Base-by-base conservation (phyloP, 2,329 filamentous ascomycete species). In the Pseudocercospora cruenta region DNA sequence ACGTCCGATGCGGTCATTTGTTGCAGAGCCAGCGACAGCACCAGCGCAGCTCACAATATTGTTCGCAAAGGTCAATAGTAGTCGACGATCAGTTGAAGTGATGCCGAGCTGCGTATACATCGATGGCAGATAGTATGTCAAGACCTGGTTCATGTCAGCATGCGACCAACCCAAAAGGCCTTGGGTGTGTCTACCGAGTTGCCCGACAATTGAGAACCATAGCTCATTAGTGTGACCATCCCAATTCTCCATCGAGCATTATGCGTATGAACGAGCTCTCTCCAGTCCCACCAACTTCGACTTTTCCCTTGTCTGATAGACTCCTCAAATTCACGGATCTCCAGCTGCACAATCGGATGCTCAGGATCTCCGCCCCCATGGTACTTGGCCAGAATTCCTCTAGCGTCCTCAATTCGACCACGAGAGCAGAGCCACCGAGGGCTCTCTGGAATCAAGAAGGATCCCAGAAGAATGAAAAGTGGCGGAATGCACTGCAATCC, bases 401-500 rank as follows among this genome's bases (percentile, higher is more conserved):
- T 61, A 1, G 67, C 67, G 21, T 69, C 65, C 19, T 69, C 67
- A 19, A 62, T 59, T 10, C 67, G 67, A 16, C 66, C 67, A 12
- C 57, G 62, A 1, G 65, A 62, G 7, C 66, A 64, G 21, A 69
- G 67, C 63, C 65, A 69, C 10, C 67, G 21, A 12, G 67, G 67
- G 1, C 59, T 63, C 24, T 69, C 67, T 3, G 67, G 67, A 2
- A 69, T 66, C 24, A 67, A 58, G 28, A 64, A 66, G 0, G 60
- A 61, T 12, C 65, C 65, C 2, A 64, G 26, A 1, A 67, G 54
- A 33, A 69, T 65, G 53, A 65, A 65, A 7, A 61, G 64, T 1
- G 67, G 65, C 12, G 69, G 69, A 36, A 69, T 63, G 19, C 68
- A 67, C 39, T 72, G 71, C 9, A 72, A 61, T 24, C 68, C 57